Evolutionary conservation across 2,329 filamentous ascomycete species (phyloP).

Genomic region (Pseudogymnoascus sp.): DNA sequence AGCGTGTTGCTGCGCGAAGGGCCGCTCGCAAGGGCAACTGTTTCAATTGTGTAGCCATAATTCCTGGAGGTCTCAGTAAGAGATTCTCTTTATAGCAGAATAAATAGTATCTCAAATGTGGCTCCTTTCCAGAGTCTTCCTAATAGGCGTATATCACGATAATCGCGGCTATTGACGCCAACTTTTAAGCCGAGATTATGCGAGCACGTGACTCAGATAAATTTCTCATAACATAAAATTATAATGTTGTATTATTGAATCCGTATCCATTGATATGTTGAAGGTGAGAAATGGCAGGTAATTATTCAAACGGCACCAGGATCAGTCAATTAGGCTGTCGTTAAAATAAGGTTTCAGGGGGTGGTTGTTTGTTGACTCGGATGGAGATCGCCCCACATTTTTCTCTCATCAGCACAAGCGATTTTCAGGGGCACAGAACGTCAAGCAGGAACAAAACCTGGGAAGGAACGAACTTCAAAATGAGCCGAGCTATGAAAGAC

Average conservation of each 20-base stretch:
- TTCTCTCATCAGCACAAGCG: not conserved
- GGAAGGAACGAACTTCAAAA: not conserved
- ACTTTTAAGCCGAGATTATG: not conserved
- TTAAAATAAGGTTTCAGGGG: not conserved
- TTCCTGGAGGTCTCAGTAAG: not conserved
- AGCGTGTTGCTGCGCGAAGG: not conserved
- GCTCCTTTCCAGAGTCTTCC: not conserved
- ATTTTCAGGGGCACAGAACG: not conserved
- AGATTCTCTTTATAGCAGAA: not conserved
- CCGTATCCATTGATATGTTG: not conserved
- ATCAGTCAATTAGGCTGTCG: not conserved
- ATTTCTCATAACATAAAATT: not conserved
- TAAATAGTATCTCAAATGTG: not conserved
- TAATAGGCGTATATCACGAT: not conserved
- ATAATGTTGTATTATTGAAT: not conserved
- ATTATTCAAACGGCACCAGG: not conserved
- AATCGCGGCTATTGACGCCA: not conserved
- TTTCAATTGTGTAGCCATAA: not conserved
- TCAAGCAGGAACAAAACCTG: not conserved
- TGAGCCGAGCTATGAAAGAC: not conserved
- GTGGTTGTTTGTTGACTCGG: not conserved
- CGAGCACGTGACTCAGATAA: not conserved
- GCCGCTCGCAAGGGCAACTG: not conserved
- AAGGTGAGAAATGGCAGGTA: not conserved
- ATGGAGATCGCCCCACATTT: not conserved